Evolutionary conservation across 1,284 basidiomycete species (phyloP), one percentile per base, ranked within the genome.

Genomic region (Ceratobasidium sp.): DNA sequence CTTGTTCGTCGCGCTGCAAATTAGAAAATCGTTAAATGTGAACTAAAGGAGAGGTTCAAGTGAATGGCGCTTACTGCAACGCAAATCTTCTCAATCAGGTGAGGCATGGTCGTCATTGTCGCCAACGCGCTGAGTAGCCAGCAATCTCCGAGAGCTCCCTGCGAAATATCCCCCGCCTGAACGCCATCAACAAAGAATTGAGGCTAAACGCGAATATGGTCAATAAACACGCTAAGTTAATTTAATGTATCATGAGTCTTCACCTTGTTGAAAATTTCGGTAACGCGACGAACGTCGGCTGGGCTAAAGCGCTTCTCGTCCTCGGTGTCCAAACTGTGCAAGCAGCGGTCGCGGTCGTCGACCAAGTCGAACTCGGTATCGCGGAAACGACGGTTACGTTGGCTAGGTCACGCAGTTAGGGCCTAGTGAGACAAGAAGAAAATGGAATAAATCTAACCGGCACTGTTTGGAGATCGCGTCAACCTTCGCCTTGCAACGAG

Each of bases 361-460:
- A 86, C 86, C 0, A 88, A 79, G 76, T 88, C 87, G 75, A 87
- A 88, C 78, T 87, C 87, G 56, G 86, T 81, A 79, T 88, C 87
- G 77, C 86, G 62, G 36, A 54, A 64, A 31, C 51, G 72, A 31
- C 33, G 67, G 44, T 56, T 73, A 14, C 57, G 59, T 27, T 27
- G 53, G 29, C 51, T 44, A 24, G 7, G n/a, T 7, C 15, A 69
- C 15, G 19, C 14, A 31, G 24, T 41, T 14, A 50, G 24, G 9
- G 2, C 31, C 7, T 22, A 45, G 27, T 29, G 19, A 33, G 2
- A 14, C 19, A 6, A 17, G 36, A 7, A 22, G 8, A 44, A 15
- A 63, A 44, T n/a, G n/a, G n/a, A 24, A 29, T 22, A 22, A 6
- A 59, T 4, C 11, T 51, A 44, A 57, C 60, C 76, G 73, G 45